A percentile compares a stretch with the other conserved stretches of the same genome.
Conservation (phyloP, 1,139 yeast species). For the Taphrina wiesneri region DNA sequence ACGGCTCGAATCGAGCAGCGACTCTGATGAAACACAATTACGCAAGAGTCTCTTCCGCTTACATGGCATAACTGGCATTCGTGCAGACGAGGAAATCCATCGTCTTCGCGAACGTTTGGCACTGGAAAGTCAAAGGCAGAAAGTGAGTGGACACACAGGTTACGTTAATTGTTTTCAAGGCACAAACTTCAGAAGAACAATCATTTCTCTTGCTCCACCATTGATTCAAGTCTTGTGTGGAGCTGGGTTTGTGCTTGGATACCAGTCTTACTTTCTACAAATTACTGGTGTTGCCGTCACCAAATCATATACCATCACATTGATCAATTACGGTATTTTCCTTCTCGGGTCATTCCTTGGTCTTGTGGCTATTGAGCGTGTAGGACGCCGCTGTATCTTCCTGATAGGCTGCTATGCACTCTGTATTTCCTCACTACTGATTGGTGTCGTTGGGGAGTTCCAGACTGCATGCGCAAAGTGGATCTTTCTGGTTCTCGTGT, state of each 20-base stretch:
- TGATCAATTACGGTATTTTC: slow-evolving; percentile 1
- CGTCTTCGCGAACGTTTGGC: background rate
- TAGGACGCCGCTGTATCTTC: background rate
- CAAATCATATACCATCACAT: background rate
- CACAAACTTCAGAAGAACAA: background rate
- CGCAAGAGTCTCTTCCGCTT: background rate
- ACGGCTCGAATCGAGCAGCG: background rate
- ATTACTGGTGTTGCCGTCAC: background rate
- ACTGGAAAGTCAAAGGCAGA: background rate
- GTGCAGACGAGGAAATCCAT: background rate
- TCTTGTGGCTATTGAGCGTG: background rate
- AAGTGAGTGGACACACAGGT: background rate
- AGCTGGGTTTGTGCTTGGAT: slow-evolving; percentile 1
- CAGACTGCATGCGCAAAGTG: background rate
- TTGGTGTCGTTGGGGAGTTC: background rate
- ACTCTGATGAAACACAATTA: background rate
- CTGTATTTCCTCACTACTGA: background rate
- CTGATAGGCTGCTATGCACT: background rate
- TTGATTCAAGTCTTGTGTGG: slow-evolving; percentile 8
- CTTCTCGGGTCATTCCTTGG: background rate
- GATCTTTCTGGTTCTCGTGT: background rate
- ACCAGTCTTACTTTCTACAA: slow-evolving; percentile 5
- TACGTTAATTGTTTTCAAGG: background rate
- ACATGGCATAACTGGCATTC: background rate
- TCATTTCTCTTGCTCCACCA: slow-evolving; percentile 2